Conservation (phyloP, 2,329 filamentous ascomycete species). For the Gaeumannomyces sp. region DNA sequence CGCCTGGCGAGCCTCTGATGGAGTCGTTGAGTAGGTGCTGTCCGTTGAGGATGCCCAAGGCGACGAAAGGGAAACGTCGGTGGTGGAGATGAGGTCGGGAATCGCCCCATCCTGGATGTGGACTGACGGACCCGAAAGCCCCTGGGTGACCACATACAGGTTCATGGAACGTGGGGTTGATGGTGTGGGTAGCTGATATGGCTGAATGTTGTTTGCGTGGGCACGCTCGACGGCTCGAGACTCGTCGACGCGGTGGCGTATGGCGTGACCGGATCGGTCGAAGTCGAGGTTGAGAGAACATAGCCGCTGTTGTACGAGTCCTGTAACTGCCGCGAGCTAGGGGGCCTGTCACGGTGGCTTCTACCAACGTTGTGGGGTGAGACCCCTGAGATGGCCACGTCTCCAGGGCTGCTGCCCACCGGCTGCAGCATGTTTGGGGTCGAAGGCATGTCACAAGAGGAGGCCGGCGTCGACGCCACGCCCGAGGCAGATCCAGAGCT, state of each 20-base stretch:
- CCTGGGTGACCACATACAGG: slow-evolving; percentile 9
- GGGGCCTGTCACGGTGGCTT: not conserved
- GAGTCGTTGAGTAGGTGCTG: slow-evolving; percentile 10
- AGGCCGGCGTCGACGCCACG: slow-evolving; percentile 15
- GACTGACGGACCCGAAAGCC: not conserved
- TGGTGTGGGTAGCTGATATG: not conserved
- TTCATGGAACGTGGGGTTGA: not conserved
- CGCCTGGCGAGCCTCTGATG: slow-evolving; percentile 4
- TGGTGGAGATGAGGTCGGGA: slow-evolving; percentile 7
- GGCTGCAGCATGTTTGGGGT: slow-evolving; percentile 7
- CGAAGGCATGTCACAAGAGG: slow-evolving; percentile 19
- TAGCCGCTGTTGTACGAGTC: slow-evolving; percentile 4
- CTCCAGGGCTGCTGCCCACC: not conserved
- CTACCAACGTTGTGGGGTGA: slow-evolving; percentile 1
- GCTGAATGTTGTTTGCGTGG: not conserved
- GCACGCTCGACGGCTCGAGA: not conserved
- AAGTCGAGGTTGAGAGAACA: not conserved
- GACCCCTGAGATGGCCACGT: not conserved
- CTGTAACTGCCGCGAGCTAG: slow-evolving; percentile 1
- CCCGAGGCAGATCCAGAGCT: slow-evolving; percentile 13
- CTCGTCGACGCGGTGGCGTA: not conserved
- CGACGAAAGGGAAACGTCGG: slow-evolving; percentile 3
- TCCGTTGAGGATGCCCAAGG: slow-evolving; percentile 11
- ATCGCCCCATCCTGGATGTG: slow-evolving; percentile 5
- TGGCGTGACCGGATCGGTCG: not conserved